Evolutionary conservation across 768 basidiomycete species (phyloP).

Genomic region (Rhodotorula babjevae): DNA sequence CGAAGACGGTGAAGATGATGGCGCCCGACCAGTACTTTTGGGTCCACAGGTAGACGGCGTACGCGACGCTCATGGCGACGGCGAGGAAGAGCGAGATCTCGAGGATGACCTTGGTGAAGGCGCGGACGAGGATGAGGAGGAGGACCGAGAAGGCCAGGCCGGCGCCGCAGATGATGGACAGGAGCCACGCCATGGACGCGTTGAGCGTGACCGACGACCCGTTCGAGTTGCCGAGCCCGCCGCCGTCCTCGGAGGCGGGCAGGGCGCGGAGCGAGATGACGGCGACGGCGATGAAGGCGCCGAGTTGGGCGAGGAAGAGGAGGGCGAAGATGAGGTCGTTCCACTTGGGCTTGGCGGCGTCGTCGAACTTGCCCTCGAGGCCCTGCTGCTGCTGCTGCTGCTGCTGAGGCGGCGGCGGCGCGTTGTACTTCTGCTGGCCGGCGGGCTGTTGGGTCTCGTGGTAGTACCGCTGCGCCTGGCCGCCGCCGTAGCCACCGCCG

Average conservation of each 20-base stretch:
- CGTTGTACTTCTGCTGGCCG: constrained; percentile 5
- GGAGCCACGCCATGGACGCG: constrained; percentile 29
- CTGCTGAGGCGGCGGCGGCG: not conserved
- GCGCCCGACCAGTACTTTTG: constrained; percentile 34
- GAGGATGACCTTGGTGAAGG: constrained; percentile 42
- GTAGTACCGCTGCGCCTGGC: constrained; percentile 2
- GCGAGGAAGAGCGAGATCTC: constrained; percentile 32
- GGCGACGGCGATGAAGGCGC: constrained; percentile 40
- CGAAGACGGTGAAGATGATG: constrained; percentile 45
- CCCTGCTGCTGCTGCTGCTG: constrained; percentile 1
- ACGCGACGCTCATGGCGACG: constrained; percentile 18
- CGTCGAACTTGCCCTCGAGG: constrained; percentile 32
- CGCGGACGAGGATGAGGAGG: constrained; percentile 36
- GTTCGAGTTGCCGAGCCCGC: constrained; percentile 11
- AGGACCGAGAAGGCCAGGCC: constrained; percentile 36
- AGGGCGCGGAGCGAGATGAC: constrained; percentile 40
- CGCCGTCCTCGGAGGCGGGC: not conserved
- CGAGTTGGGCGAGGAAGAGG: constrained; percentile 43
- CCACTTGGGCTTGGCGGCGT: constrained; percentile 33
- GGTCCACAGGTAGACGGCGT: constrained; percentile 41
- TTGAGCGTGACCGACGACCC: constrained; percentile 23
- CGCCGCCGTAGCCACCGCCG: not conserved
- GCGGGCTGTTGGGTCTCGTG: not conserved
- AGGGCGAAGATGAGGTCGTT: constrained; percentile 40
- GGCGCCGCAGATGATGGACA: constrained; percentile 38